Conservation (phyloP, 371 early-diverging fungal genomes). For the Circinella umbellata region DNA sequence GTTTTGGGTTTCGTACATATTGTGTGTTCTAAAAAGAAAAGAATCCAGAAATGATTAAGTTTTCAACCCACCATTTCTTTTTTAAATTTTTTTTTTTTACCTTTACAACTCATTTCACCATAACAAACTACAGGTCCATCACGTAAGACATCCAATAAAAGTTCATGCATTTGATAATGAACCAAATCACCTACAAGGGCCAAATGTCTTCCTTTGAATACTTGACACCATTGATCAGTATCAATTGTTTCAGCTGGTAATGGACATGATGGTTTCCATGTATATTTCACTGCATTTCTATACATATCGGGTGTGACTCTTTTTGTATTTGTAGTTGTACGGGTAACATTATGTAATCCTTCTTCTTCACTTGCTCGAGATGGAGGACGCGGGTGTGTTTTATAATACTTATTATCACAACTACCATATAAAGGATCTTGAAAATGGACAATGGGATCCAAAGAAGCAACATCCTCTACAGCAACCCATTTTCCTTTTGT, state of each 20-base stretch:
- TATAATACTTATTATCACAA: constrained; percentile 34
- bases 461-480: background rate
- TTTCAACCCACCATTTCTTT: too few relatives aligned
- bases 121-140: constrained; percentile 56
- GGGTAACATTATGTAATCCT: too few relatives aligned
- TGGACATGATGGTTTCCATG: constrained; percentile 18
- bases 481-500: constrained; percentile 17
- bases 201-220: constrained; percentile 41
- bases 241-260: constrained; percentile 11
- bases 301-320: too few relatives aligned
- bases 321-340: too few relatives aligned
- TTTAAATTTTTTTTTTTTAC: constrained; percentile 22
- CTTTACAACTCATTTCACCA: constrained; percentile 64
- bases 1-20: constrained; percentile 35
- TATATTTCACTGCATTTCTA: constrained; percentile 12
- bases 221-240: constrained; percentile 35
- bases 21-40: constrained; percentile 41
- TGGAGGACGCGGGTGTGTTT: constrained; percentile 1
- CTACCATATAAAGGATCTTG: constrained; percentile 49
- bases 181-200: constrained; percentile 61
- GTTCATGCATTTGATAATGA: constrained; percentile 62
- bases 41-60: background rate
- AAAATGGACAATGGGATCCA: constrained; percentile 25
- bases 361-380: too few relatives aligned
- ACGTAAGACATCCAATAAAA: constrained; percentile 52